A percentile compares a stretch with the other conserved stretches of the same genome.
phyloP scores from a whole-genome alignment of 1,139 yeast species.

The Blastobotrys niveus region DNA sequence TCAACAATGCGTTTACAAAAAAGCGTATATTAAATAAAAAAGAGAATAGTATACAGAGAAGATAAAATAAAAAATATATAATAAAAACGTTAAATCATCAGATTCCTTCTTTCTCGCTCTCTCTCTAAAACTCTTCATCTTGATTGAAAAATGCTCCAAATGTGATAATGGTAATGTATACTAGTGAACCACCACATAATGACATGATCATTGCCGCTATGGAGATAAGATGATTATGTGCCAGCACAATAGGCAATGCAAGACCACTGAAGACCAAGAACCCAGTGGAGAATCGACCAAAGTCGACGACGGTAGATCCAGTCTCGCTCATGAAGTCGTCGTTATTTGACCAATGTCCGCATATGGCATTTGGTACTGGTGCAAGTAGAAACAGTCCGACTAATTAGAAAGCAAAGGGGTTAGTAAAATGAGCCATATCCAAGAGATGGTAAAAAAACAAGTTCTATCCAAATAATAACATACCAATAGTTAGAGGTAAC shows the following conservation, averaged over 20 bases:
- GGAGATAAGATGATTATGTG: slow-evolving; percentile 58
- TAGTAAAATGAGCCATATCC: not conserved
- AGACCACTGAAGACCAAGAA: slow-evolving; percentile 60
- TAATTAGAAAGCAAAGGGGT: slow-evolving; percentile 13
- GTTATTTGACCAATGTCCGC: slow-evolving; percentile 37
- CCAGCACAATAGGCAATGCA: slow-evolving; percentile 59
- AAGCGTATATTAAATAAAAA: not conserved
- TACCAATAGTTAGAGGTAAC: slow-evolving; percentile 62
- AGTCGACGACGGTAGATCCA: slow-evolving; percentile 45
- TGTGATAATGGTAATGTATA: slow-evolving; percentile 66
- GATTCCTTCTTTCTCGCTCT: no score
- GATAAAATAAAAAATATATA: not conserved
- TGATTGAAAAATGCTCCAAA: slow-evolving; percentile 69
- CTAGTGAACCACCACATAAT: slow-evolving; percentile 61
- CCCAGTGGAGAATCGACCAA: slow-evolving; percentile 65
- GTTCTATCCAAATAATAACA: no score
- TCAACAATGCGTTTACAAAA: not conserved
- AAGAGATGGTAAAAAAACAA: no score
- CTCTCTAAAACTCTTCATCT: slow-evolving; percentile 43
- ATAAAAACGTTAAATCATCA: not conserved
- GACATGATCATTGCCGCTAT: slow-evolving; percentile 57
- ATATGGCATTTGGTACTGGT: slow-evolving; percentile 61
- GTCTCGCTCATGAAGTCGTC: slow-evolving; percentile 48
- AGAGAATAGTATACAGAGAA: not conserved
- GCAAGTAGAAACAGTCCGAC: slow-evolving; percentile 50